Conservation (phyloP, 371 early-diverging fungal genomes). For the Dichotomocladium elegans region DNA sequence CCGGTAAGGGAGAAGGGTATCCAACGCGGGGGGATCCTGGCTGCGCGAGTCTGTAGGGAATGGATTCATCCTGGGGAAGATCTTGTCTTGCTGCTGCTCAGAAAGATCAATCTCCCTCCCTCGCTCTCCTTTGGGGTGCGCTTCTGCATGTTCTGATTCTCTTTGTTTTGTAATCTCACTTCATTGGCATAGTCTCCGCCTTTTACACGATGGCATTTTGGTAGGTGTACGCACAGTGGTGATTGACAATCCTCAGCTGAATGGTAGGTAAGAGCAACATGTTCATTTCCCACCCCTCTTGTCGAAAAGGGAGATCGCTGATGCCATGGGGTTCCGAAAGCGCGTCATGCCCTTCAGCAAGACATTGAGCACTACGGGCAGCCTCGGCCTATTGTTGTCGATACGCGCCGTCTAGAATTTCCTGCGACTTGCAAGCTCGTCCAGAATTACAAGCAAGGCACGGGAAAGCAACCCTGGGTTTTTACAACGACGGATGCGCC, state of each 20-base stretch:
- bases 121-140: no score
- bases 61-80: no score
- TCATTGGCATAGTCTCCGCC: constrained; percentile 54
- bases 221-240: constrained; percentile 87
- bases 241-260: constrained; percentile 85
- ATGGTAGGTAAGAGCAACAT: constrained; percentile 38
- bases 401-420: constrained; percentile 46
- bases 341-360: constrained; percentile 15
- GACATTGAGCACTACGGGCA: constrained; percentile 21
- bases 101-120: no score
- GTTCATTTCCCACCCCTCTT: not conserved
- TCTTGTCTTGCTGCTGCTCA: no score
- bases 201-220: constrained; percentile 78
- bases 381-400: constrained; percentile 87
- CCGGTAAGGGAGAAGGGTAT: constrained; percentile 33
- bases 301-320: not conserved
- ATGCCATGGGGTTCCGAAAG: constrained; percentile 5
- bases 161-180: not conserved
- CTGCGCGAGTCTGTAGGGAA: no score
- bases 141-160: no score
- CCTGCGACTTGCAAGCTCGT: constrained; percentile 26
- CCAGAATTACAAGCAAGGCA: constrained; percentile 16
- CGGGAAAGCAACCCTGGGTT: constrained; percentile 33
- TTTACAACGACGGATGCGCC: constrained; percentile 8
- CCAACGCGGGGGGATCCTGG: no score